Evolutionary conservation across 2,329 filamentous ascomycete species (phyloP).

Genomic region (Zasmidium angulare): DNA sequence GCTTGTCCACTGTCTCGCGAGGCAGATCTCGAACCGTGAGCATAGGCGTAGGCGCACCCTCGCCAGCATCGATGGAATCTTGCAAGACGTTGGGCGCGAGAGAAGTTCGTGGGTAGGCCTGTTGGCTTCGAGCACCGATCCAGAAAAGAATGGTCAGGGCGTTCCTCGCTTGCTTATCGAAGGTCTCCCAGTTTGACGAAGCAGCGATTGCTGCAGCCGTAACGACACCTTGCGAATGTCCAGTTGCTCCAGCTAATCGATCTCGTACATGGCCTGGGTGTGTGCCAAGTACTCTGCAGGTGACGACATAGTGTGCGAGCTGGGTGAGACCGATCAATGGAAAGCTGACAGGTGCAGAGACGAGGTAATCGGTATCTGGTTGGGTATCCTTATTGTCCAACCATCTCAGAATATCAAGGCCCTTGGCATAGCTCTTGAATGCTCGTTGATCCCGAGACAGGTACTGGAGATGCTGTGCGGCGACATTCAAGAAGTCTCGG

Average conservation of each 20-base stretch:
- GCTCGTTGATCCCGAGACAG: slow-evolving; percentile 80
- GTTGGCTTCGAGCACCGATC: slow-evolving; percentile 96
- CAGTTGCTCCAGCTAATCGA: slow-evolving; percentile 81
- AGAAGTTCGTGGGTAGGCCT: slow-evolving; percentile 93
- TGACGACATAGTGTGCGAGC: slow-evolving; percentile 91
- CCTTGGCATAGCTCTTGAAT: slow-evolving; percentile 95
- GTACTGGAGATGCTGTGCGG: slow-evolving; percentile 82
- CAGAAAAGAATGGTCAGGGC: slow-evolving; percentile 94
- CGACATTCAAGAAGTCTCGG: slow-evolving; percentile 75
- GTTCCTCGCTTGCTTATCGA: slow-evolving; percentile 73
- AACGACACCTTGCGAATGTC: slow-evolving; percentile 95
- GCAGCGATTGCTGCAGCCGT: slow-evolving; percentile 89
- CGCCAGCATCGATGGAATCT: slow-evolving; percentile 90
- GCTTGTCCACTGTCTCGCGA: slow-evolving; percentile 84
- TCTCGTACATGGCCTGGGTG: slow-evolving; percentile 86
- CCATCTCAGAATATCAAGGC: slow-evolving; percentile 93
- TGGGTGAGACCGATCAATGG: slow-evolving; percentile 95
- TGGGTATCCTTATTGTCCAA: slow-evolving; percentile 84
- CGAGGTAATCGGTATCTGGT: slow-evolving; percentile 89
- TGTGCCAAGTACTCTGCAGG: slow-evolving; percentile 85
- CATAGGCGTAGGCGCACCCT: slow-evolving; percentile 97
- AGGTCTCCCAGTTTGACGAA: slow-evolving; percentile 90
- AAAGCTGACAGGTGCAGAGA: slow-evolving; percentile 92
- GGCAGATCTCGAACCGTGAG: slow-evolving; percentile 93
- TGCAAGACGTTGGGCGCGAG: slow-evolving; percentile 86